phyloP scores from a whole-genome alignment of 1,139 yeast genomes.

The Pneumocystis oryctolagi region DNA sequence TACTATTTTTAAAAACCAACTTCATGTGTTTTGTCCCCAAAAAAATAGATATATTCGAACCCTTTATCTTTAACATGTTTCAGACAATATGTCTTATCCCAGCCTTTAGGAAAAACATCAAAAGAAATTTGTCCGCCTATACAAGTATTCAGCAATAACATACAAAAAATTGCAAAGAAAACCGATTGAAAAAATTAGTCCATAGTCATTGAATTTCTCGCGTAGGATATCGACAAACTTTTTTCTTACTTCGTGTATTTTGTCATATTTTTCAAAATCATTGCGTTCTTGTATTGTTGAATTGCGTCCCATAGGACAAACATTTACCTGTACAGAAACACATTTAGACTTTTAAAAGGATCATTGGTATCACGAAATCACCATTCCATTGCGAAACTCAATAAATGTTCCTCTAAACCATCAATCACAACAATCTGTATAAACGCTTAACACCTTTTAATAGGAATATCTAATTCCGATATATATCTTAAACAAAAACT shows the following conservation, averaged over 20 bases:
- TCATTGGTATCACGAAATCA: neutral
- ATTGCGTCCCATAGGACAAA: conserved; percentile 96
- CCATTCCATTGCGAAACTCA: conserved; percentile 98
- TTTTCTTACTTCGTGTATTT: conserved; percentile 62
- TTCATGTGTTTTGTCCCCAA: conserved; percentile 91
- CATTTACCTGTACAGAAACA: conserved; percentile 39
- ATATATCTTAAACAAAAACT: conserved; percentile 75
- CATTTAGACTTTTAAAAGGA: neutral
- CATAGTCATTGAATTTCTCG: conserved; percentile 65
- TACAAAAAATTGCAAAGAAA: neutral
- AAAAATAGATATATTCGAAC: conserved; percentile 82
- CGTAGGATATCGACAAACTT: conserved; percentile 71
- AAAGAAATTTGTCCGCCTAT: conserved; percentile 80
- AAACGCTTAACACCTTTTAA: conserved; percentile 25
- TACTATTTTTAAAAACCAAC: neutral
- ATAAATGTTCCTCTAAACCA: conserved; percentile 74
- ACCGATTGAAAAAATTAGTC: conserved; percentile 90
- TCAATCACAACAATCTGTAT: neutral
- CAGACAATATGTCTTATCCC: conserved; percentile 98
- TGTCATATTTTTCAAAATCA: conserved; percentile 76
- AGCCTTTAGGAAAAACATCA: conserved; percentile 98
- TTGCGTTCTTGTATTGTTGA: conserved; percentile 87
- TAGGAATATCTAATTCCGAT: conserved; percentile 74
- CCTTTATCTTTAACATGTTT: conserved; percentile 78
- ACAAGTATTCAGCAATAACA: neutral